Evolutionary conservation across 2,329 filamentous ascomycete species (phyloP), one percentile per base, ranked within the genome.

Genomic region (Verticillium dahliae): DNA sequence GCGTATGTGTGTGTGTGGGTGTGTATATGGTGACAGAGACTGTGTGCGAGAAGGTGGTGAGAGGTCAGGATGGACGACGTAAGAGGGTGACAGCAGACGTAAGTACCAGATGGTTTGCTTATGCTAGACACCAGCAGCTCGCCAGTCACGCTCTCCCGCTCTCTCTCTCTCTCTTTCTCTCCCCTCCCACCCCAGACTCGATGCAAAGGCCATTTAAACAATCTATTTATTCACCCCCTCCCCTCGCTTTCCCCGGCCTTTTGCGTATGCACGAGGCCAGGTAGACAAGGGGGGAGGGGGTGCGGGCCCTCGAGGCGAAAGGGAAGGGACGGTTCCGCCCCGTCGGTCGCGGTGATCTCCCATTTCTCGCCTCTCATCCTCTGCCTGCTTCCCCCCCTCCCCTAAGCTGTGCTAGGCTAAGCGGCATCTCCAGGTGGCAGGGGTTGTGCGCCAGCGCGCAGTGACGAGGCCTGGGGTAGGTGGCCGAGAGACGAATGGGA

Each of bases 291-390:
- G 38, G 31, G 54, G 55, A 31, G 27, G 27, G 27, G 27, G 27
- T 31, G 27, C 27, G 27, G 54, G 54, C 4, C 31, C 35, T 57
- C 18, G 34, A 57, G 55, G 35, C 45, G 27, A 37, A 22, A 37
- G 33, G 55, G 35, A 35, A 38, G 35, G 55, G 56, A 41, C 38
- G 56, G 57, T 59, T 35, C 38, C 41, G 41, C 39, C 27, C 57
- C 34, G 57, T 59, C 57, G 57, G 41, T 58, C 45, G 45, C 34
- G 45, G 13, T 59, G 58, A 59, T 59, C 58, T 55, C 45, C 58
- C 41, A 38, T 54, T 27, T 31, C 27, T 31, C 27, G 27, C 27
- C 27, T 31, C 27, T 5, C 27, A 31, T 31, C 27, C 27, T 31
- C 27, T 31, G 27, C 27, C 27, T 31, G 27, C 27, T 4, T 31